Base-by-base conservation (phyloP, 495 filamentous ascomycete species). In the Neurospora sp. region DNA sequence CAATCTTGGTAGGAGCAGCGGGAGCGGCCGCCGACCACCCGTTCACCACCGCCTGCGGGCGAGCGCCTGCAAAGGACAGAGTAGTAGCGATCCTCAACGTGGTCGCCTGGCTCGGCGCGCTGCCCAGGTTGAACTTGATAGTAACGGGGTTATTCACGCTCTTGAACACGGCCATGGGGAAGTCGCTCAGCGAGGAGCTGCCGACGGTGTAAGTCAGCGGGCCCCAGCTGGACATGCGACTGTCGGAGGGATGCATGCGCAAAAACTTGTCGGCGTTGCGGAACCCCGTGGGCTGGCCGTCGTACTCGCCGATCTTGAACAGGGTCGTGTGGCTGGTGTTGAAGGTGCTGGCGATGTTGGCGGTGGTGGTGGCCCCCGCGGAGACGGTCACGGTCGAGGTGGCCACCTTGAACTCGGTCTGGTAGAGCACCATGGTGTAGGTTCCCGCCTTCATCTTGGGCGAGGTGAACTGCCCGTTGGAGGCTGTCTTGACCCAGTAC, bases 81-180 rank as follows among this genome's bases (percentile, higher is more conserved):
- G 90, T 92, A 0, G 90, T 91, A 3, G 88, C 89, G 73, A 92
- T 88, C 41, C 89, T 82, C 39, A 92, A 80, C 2, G 89, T 92
- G 0, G 86, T 84, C 16, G 79, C 77, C 2, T 88, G 84, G 0
- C 85, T 85, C 4, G 83, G 78, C 5, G 83, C 81, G 18, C 86
- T 83, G 1, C 79, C 82, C 0, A 91, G 82, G 6, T 85, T 89
- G 76, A 91, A 89, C 38, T 82, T 84, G 79, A 92, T 91, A 0
- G 86, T 91, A 18, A 90, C 82, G 0, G 89, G 88, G 71, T 85
- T 86, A 79, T 91, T 91, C 20, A 89, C 85, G 71, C 76, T 79
- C 79, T 90, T 88, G 83, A 91, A 89, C 42, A 90, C 75, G 0
- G 89, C 90, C 90, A 92, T 91, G 11, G 90, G 90, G 79, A 91